A percentile compares a stretch with the other conserved stretches of the same genome.
These are phyloP conservation scores for Blastobotrys peoriensis DNA, from an alignment of 805 yeast genomes.

Conservation along the genomic window DNA sequence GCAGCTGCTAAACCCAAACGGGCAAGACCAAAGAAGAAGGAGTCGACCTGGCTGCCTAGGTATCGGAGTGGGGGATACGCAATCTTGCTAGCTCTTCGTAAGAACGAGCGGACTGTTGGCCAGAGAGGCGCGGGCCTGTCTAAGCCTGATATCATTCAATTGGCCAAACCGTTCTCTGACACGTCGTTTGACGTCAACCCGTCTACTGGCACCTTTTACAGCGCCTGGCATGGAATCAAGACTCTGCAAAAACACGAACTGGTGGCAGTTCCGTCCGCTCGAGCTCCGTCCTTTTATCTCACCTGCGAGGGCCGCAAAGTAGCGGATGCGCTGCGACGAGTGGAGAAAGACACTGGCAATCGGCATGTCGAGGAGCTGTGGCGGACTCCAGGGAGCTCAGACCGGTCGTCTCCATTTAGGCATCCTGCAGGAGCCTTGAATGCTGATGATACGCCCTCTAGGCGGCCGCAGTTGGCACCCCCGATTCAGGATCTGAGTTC, in stretches of 20 bases:
- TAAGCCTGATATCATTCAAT: constrained; percentile 49
- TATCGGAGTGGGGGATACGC: constrained; percentile 83
- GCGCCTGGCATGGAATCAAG: constrained; percentile 38
- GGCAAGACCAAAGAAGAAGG: constrained; percentile 11
- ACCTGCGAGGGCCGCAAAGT: constrained; percentile 64
- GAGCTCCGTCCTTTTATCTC: constrained; percentile 40
- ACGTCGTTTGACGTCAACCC: constrained; percentile 35
- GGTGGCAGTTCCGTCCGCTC: constrained; percentile 43
- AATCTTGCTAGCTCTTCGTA: constrained; percentile 54
- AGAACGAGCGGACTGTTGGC: constrained; percentile 20
- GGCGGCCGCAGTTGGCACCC: neutral
- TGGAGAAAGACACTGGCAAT: constrained; percentile 48
- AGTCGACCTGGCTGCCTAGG: constrained; percentile 56
- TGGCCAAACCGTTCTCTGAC: constrained; percentile 36
- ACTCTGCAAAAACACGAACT: constrained; percentile 56
- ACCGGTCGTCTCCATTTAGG: neutral
- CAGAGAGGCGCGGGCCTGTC: constrained; percentile 47
- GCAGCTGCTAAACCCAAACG: neutral
- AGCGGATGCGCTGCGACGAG: constrained; percentile 50
- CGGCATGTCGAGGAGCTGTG: neutral
- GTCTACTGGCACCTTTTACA: constrained; percentile 14
- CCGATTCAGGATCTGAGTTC: neutral
- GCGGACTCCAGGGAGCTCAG: constrained; percentile 3
- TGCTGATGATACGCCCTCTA: neutral
- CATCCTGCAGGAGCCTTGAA: neutral